These are phyloP conservation scores for Tulasnella sp. DNA, from an alignment of 768 basidiomycete genomes.

Conservation along the genomic window DNA sequence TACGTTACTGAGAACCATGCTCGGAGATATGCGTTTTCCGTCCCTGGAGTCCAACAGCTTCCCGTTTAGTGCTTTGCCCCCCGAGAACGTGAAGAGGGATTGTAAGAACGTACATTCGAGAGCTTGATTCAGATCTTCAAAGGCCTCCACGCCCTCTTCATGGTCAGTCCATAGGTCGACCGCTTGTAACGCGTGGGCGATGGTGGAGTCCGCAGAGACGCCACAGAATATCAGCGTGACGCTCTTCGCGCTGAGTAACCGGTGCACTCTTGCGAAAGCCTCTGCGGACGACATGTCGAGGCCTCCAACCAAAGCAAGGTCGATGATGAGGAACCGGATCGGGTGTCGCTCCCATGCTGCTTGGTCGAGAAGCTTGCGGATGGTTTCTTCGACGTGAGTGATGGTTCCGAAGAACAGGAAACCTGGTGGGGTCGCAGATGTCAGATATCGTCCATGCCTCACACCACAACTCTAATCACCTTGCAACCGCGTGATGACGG, in stretches of 20 bases:
- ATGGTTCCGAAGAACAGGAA: slow-evolving; percentile 96
- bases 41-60: slow-evolving; percentile 54
- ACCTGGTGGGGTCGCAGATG: slow-evolving; percentile 47
- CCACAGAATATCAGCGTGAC: slow-evolving; percentile 92
- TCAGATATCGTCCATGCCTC: background rate
- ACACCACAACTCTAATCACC: slow-evolving; percentile 47
- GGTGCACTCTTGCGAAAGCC: slow-evolving; percentile 89
- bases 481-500: slow-evolving; percentile 84
- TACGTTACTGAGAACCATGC: slow-evolving; percentile 62
- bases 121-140: slow-evolving; percentile 81
- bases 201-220: slow-evolving; percentile 59
- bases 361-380: slow-evolving; percentile 71
- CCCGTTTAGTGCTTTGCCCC: background rate
- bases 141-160: slow-evolving; percentile 78
- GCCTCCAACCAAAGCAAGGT: slow-evolving; percentile 81
- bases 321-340: slow-evolving; percentile 87
- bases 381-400: slow-evolving; percentile 82
- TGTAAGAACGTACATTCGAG: slow-evolving; percentile 74
- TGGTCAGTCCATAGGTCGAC: slow-evolving; percentile 73
- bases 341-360: slow-evolving; percentile 73
- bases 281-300: slow-evolving; percentile 96
- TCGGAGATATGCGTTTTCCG: slow-evolving; percentile 87
- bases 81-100: background rate
- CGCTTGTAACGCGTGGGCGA: slow-evolving; percentile 72
- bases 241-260: slow-evolving; percentile 71